Base-by-base conservation (phyloP, 2,329 filamentous ascomycete genomes). In the Penicillium frequentans region DNA sequence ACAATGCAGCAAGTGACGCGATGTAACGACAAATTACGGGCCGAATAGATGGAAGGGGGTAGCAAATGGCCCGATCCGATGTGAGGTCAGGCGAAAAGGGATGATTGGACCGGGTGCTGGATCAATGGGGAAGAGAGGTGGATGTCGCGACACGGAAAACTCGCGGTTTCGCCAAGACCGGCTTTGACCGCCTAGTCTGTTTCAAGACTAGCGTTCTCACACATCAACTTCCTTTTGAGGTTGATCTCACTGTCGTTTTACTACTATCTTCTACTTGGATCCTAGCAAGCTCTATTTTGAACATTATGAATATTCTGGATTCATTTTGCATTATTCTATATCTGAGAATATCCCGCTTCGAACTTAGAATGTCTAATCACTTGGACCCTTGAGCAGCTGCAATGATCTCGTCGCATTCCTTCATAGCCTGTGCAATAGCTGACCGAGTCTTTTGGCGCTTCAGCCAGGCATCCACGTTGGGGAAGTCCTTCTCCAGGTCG, bases 131-230 rank as follows among this genome's bases (percentile, higher is more conserved):
- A 39, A 11, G 43, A 69, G 69, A 71, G 69, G 68, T 67, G 66
- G 64, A 59, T 63, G 61, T 64, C 65, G 61, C 66, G 66, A 67
- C 66, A 69, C 64, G 64, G 63, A 71, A 71, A 71, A 69, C 68
- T 73, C 70, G 68, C 69, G 64, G 64, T 42, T 57, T 59, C 52
- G 70, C 69, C 69, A 72, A 72, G 70, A 66, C 27, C 33, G 14
- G 24, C 19, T 31, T 46, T 19, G 14, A 54, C 62, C 54, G 42
- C 45, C 55, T 29, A 49, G 21, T 21, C 31, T 14, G 7, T 11
- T 44, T 50, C 19, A n/a, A 39, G 55, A 11, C 24, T 56, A 48
- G 43, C 35, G 29, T 47, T 13, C 4, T 29, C 19, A 47, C 5
- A 21, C 26, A 21, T 48, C 16, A 5, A 29, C 10, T 11, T 11